A percentile compares a stretch with the other conserved stretches of the same genome.
Evolutionary conservation across 345 rosid genomes (phyloP).

Genomic region (Corchorus olitorius): DNA sequence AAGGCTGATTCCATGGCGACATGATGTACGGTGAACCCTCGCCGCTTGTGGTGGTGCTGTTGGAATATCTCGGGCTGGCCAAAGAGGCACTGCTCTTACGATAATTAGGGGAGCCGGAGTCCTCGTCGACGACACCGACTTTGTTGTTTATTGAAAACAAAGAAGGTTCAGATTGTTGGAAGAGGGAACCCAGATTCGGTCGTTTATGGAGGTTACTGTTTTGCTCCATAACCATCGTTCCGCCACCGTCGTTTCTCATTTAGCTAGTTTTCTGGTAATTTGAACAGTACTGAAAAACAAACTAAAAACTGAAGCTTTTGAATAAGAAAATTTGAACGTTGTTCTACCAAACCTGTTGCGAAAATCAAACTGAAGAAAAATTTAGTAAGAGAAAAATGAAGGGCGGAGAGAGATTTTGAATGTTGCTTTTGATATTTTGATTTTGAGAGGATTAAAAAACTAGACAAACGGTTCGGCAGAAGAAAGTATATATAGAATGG

Average conservation of each 20-base stretch:
- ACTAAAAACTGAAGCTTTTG: background rate
- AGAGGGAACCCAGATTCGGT: slow-evolving; percentile 58
- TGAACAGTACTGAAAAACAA: background rate
- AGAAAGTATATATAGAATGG: slow-evolving; percentile 18
- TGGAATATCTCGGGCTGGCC: slow-evolving; percentile 32
- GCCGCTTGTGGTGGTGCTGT: slow-evolving; percentile 50
- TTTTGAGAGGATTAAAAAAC: background rate
- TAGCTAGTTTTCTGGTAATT: background rate
- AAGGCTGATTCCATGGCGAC: slow-evolving; percentile 59
- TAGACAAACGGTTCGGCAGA: background rate
- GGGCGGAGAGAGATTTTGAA: background rate
- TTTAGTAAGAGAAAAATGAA: background rate
- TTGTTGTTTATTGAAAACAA: slow-evolving; percentile 13
- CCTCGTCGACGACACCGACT: slow-evolving; percentile 31
- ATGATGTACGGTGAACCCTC: slow-evolving; percentile 54
- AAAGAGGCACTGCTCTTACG: slow-evolving; percentile 41
- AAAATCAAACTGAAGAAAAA: background rate
- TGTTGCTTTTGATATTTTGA: background rate
- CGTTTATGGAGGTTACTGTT: slow-evolving; percentile 32
- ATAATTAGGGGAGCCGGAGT: background rate
- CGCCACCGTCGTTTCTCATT: slow-evolving; percentile 35
- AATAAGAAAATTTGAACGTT: background rate
- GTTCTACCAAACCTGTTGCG: too few species aligned
- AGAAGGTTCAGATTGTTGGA: slow-evolving; percentile 47
- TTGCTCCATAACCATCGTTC: slow-evolving; percentile 23